phyloP scores from a whole-genome alignment of 1,284 basidiomycete genomes.

The Fomitiporia mediterranea region DNA sequence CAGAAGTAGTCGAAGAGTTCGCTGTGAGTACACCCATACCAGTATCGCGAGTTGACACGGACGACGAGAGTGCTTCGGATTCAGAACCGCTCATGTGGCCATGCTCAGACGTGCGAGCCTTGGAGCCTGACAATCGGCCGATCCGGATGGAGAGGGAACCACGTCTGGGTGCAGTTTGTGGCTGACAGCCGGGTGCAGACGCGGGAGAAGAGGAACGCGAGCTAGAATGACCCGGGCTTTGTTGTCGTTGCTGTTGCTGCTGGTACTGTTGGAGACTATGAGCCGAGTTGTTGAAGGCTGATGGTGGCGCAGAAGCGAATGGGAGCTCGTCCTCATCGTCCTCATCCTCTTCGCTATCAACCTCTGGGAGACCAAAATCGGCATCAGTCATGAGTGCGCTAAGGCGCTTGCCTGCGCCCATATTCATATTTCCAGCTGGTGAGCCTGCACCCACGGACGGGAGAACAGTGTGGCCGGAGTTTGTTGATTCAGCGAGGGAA shows the following conservation, averaged over 20 bases:
- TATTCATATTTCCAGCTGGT: slow-evolving; percentile 4
- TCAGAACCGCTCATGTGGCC: slow-evolving; percentile 18
- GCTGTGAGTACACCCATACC: slow-evolving; percentile 9
- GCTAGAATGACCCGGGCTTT: not conserved
- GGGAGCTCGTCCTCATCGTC: slow-evolving; percentile 8
- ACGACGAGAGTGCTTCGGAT: slow-evolving; percentile 16
- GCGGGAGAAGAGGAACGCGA: slow-evolving; percentile 10
- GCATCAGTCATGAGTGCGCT: slow-evolving; percentile 17
- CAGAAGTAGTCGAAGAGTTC: slow-evolving; percentile 17
- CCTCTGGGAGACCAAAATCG: slow-evolving; percentile 19
- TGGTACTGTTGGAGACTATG: slow-evolving; percentile 2
- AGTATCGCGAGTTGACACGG: slow-evolving; percentile 10
- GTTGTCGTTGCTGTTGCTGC: not conserved
- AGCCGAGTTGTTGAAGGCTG: slow-evolving; percentile 11
- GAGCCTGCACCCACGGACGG: slow-evolving; percentile 11
- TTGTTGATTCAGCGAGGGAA: slow-evolving; percentile 20
- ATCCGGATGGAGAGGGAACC: slow-evolving; percentile 17
- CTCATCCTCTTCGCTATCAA: slow-evolving; percentile 19
- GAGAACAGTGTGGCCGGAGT: slow-evolving; percentile 19
- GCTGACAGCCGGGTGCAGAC: not conserved
- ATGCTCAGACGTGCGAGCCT: not conserved
- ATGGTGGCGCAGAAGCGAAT: slow-evolving; percentile 1
- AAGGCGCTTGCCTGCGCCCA: slow-evolving; percentile 16
- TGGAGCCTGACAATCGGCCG: slow-evolving; percentile 11
- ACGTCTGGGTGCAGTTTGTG: slow-evolving; percentile 5